phyloP scores from a whole-genome alignment of 2,329 filamentous ascomycete genomes.

The Aspergillus novofumigatus region DNA sequence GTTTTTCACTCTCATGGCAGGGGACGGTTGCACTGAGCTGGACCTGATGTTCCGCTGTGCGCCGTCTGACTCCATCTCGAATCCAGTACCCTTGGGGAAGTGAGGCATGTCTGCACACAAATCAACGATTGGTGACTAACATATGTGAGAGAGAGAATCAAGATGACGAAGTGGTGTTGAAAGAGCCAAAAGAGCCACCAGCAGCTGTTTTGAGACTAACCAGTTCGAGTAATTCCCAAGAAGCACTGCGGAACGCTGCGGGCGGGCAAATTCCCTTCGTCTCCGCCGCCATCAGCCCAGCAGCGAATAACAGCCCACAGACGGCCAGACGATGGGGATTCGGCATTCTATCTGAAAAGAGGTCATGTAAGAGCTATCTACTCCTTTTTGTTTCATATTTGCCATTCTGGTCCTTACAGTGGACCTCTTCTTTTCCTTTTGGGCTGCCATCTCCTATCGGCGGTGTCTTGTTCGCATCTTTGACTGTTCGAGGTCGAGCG shows the following conservation, averaged over 20 bases:
- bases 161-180: slow-evolving; percentile 9
- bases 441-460: background rate
- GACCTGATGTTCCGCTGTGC: slow-evolving; percentile 2
- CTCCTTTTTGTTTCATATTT: slow-evolving; percentile 11
- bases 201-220: background rate
- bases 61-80: slow-evolving; percentile 12
- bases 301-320: background rate
- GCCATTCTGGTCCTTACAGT: background rate
- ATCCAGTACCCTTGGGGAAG: slow-evolving; percentile 33
- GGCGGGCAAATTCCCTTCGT: background rate
- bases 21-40: slow-evolving; percentile 25
- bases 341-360: slow-evolving; percentile 12
- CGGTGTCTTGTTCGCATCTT: background rate
- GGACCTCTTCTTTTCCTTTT: background rate
- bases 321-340: slow-evolving; percentile 12
- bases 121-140: background rate
- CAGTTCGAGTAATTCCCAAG: background rate
- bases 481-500: background rate
- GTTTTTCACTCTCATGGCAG: slow-evolving; percentile 62
- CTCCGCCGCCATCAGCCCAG: background rate
- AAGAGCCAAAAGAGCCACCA: slow-evolving; percentile 10
- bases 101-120: slow-evolving; percentile 26
- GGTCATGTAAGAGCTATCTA: slow-evolving; percentile 11
- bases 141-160: slow-evolving; percentile 4
- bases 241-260: background rate